Base-by-base conservation (phyloP, 1,284 basidiomycete species). In the Exobasidium rhododendri region DNA sequence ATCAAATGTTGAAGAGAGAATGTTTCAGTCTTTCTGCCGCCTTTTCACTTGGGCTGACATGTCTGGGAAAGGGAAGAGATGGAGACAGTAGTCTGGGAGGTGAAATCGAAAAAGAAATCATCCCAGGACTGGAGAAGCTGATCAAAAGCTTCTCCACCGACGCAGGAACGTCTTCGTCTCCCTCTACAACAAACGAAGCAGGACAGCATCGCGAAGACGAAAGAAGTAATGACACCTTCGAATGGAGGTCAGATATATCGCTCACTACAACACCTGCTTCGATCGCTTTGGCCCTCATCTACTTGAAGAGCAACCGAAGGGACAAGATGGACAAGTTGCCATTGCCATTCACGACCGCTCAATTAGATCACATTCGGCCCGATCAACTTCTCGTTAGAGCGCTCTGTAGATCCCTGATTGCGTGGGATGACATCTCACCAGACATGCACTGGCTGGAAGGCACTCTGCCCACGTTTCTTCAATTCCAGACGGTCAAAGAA, bases 31-130 rank as follows among this genome's bases (percentile, higher is more conserved):
- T 93, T 67, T 86, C 91, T 1, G 88, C 92, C 0, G 91, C 90
- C 3, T 85, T 97, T 47, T 88, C 90, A 0, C 96, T 96, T 74
- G 96, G 96, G 0, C 89, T 97, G 85, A 89, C 96, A 94, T 97
- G 88, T 85, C 98, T 4, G 93, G 91, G 5, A 89, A 88, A 69
- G 76, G 32, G 32, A 55, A 44, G 52, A n/a, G 24, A 67, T 1
- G 63, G 70, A 2, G 58, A 68, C 22, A 64, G 68, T 7, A 63
- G 66, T 4, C 72, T 77, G 74, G 62, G 64, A 35, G 69, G 67
- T 32, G 46, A 64, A 17, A 62, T 77, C 1, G 68, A 67, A 22
- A 64, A 67, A 14, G 61, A 69, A 28, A 60, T 76, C 40, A 30
- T 62, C 7, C 31, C 57, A 26, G 13, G 20, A 2, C 35, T 64